A percentile compares a stretch with the other conserved stretches of the same genome.
phyloP scores from a whole-genome alignment of 148 eudicot species.

The Heliamphora exappendiculata region DNA sequence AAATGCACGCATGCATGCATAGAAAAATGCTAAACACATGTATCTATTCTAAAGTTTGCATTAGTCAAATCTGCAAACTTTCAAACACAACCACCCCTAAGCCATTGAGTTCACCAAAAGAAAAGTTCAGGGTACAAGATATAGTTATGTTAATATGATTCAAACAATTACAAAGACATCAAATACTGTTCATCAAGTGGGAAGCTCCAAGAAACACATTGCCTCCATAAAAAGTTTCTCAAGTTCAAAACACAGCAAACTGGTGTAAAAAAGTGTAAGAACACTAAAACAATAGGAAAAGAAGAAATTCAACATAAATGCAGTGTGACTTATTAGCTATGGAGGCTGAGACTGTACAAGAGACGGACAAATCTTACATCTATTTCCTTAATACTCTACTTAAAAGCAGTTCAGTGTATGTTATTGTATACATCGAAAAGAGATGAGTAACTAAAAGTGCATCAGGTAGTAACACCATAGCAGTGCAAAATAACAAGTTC shows the following conservation, averaged over 20 bases:
- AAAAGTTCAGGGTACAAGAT: not conserved
- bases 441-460: not conserved
- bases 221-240: slow-evolving; percentile 1
- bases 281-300: not conserved
- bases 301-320: not conserved
- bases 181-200: not conserved
- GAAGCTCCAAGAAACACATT: not conserved
- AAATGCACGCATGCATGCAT: not conserved
- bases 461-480: not conserved
- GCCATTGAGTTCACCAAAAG: not conserved
- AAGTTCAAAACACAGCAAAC: not conserved
- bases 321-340: not conserved
- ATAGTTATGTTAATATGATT: not conserved
- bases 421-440: not conserved
- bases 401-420: not conserved
- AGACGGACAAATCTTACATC: not conserved
- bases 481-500: not conserved
- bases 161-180: not conserved
- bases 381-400: not conserved
- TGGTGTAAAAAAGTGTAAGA: not conserved
- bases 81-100: not conserved
- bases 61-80: not conserved
- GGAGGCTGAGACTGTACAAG: not conserved
- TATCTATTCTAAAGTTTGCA: not conserved
- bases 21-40: not conserved